Evolutionary conservation across 1,284 basidiomycete genomes (phyloP).

Genomic region (Trichosporon coremiiforme): DNA sequence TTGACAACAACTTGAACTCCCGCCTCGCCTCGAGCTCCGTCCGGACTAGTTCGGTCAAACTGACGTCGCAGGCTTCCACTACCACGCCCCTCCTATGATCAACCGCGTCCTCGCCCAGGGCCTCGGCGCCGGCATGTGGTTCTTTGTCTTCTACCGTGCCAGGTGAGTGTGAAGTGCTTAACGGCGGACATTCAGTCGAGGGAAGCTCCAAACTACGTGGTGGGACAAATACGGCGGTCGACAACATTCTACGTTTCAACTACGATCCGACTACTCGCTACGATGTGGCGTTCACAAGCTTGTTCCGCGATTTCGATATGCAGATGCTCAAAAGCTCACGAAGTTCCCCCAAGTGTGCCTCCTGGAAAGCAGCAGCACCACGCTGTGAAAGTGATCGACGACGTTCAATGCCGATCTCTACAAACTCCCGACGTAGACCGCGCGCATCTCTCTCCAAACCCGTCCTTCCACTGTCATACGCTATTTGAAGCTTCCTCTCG

Average conservation of each 20-base stretch:
- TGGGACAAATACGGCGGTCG: background rate
- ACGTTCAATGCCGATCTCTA: too few species aligned
- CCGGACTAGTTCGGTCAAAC: background rate
- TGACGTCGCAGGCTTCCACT: slow-evolving; percentile 69
- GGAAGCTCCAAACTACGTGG: background rate
- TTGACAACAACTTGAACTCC: background rate
- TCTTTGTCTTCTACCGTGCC: slow-evolving; percentile 94
- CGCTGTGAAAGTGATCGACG: too few species aligned
- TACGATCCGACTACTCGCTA: background rate
- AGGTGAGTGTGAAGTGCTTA: slow-evolving; percentile 63
- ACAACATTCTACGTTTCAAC: background rate
- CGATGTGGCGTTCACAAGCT: too few species aligned
- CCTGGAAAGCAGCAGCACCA: too few species aligned
- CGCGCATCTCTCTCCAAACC: too few species aligned
- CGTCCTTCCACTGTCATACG: background rate
- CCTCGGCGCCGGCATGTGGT: slow-evolving; percentile 92
- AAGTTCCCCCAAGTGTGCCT: too few species aligned
- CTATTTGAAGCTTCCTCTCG: background rate
- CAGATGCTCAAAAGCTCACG: too few species aligned
- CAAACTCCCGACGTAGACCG: too few species aligned
- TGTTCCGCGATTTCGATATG: too few species aligned
- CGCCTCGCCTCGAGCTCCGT: background rate
- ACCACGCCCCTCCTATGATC: slow-evolving; percentile 74
- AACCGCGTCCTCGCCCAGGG: slow-evolving; percentile 79
- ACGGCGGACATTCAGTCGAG: background rate